phyloP scores from a whole-genome alignment of 225 moss, liverwort and hornwort genomes.

The Marchantia paleacea region DNA sequence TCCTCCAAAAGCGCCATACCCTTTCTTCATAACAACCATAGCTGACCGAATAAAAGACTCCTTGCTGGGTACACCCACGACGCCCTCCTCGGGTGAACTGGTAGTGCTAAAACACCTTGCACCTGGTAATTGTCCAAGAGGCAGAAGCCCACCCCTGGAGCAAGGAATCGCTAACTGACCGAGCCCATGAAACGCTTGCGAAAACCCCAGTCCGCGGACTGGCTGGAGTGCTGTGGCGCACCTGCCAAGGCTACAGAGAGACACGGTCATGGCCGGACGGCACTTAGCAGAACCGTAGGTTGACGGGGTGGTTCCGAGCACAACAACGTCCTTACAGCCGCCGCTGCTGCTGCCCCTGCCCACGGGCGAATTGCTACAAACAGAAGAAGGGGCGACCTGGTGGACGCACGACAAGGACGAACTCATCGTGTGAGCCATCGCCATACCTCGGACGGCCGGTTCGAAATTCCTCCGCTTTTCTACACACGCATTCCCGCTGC shows the following conservation, averaged over 20 bases:
- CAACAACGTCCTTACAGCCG: background rate
- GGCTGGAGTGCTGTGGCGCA: background rate
- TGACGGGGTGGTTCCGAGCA: background rate
- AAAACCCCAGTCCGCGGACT: conserved; percentile 17
- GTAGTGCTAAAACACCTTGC: conserved; percentile 42
- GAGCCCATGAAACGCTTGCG: background rate
- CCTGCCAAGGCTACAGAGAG: background rate
- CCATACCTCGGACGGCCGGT: conserved; percentile 21
- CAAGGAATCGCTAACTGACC: background rate
- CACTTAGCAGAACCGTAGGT: conserved; percentile 2
- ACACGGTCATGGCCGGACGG: background rate
- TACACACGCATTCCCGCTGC: conserved; percentile 12
- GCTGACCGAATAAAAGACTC: conserved; percentile 36
- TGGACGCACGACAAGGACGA: conserved; percentile 19
- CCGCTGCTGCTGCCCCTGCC: background rate
- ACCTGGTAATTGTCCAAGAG: conserved; percentile 5
- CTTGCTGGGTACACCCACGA: conserved; percentile 31
- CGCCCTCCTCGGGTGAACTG: conserved; percentile 30
- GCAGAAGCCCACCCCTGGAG: conserved; percentile 11
- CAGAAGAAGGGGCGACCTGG: conserved; percentile 18
- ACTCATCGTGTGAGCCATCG: conserved; percentile 40
- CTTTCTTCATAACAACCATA: conserved; percentile 71
- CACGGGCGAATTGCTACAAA: background rate
- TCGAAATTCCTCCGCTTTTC: conserved; percentile 1
- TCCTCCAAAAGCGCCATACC: conserved; percentile 92